Evolutionary conservation across 495 filamentous ascomycete species (phyloP).

Genomic region (Penicillium malachiteum): DNA sequence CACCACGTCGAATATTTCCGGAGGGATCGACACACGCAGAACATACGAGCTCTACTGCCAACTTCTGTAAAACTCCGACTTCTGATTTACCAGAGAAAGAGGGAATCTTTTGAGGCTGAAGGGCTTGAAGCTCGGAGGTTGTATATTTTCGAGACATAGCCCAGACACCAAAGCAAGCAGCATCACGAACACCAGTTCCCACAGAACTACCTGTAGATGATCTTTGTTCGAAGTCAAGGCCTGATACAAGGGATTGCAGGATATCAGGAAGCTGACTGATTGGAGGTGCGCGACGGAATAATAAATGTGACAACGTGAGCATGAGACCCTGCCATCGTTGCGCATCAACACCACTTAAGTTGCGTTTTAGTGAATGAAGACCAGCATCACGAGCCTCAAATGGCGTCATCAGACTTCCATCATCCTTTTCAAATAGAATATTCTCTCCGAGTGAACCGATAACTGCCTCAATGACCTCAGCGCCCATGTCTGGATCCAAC

Average conservation of each 20-base stretch:
- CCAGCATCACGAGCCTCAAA: conserved; percentile 35
- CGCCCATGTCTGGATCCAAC: conserved; percentile 73
- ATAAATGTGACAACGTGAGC: conserved; percentile 78
- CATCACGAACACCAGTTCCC: conserved; percentile 95
- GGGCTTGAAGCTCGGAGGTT: conserved; percentile 69
- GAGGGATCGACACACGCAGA: conserved; percentile 84
- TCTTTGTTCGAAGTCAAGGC: conserved; percentile 82
- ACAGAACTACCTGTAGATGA: conserved; percentile 74
- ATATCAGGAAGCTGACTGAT: conserved; percentile 64
- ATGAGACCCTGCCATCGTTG: conserved; percentile 90
- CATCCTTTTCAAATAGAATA: conserved; percentile 60
- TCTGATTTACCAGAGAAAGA: conserved; percentile 24
- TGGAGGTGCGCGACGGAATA: conserved; percentile 76
- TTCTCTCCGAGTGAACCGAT: conserved; percentile 73
- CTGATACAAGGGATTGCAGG: conserved; percentile 66
- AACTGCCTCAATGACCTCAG: conserved; percentile 82
- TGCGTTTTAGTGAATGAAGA: conserved; percentile 44
- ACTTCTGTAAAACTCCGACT: conserved; percentile 61
- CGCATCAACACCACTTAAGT: conserved; percentile 71
- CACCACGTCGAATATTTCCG: conserved; percentile 88
- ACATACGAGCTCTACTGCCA: conserved; percentile 76
- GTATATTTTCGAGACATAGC: conserved; percentile 83
- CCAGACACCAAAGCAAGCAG: conserved; percentile 95
- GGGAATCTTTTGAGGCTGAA: conserved; percentile 45
- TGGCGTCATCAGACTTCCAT: conserved; percentile 37